Base-by-base conservation (phyloP, 257 asterid genomes). In the Linaria vulgaris region DNA sequence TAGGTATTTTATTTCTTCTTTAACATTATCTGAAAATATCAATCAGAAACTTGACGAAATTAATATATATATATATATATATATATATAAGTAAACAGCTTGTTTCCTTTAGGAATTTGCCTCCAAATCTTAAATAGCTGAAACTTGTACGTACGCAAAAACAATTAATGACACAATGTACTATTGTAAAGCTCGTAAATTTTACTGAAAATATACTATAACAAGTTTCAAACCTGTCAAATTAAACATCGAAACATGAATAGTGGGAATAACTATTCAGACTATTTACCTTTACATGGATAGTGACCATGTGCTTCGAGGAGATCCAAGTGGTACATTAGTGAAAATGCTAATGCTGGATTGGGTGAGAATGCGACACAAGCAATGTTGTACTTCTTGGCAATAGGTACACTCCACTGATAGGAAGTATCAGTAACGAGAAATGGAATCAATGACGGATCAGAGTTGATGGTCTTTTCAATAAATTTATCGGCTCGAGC, bases 321-420 rank as follows among this genome's bases (percentile, higher is more conserved):
- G 5, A 77, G 57, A 14, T 73, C 49, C 52, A 62, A 31, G 47
- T 69, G 79, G 54, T 69, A 73, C 59, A 46, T 58, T 39, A 75
- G 34, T 20, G 79, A 52, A 34, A 77, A 79, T 15, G 77, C 81
- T 13, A 81, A 20, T 2, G 91, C 78, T 2, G 83, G 78, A 63
- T 74, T 56, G 2, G 83, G 74, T 80, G 80, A 74, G 41, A 78
- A 78, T 0, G 91, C 81, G 5, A 84, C 85, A 37, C 57, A 50
- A 7, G 79, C 71, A 9, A 84, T 66, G 2, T 64, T 59, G 31
- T 66, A 64, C 19, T 82, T 81, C 7, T 24, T 45, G 23, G 88
- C 84, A 59, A 81, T 62, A 10, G 24, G 12, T 14, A 71, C 53
- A 1, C 75, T 59, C 88, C 86, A 84, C 1, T 64, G n/a, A 46